Evolutionary conservation across 2,329 filamentous ascomycete genomes (phyloP).

Genomic region (Cercospora zeina): DNA sequence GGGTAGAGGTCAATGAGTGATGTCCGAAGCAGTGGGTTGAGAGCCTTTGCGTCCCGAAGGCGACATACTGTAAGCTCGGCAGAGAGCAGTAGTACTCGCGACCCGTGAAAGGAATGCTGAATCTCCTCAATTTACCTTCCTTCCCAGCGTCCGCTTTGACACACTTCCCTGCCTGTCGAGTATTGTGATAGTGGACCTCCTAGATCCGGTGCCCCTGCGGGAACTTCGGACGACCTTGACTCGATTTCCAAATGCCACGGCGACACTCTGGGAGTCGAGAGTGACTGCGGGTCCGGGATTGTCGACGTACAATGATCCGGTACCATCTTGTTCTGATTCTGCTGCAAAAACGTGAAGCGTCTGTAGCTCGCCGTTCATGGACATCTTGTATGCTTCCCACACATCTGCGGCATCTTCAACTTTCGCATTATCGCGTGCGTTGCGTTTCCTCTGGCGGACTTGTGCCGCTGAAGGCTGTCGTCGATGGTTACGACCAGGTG

Average conservation of each 20-base stretch:
- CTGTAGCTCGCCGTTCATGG: conserved; percentile 49
- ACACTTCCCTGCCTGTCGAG: conserved; percentile 24
- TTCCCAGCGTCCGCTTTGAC: conserved; percentile 9
- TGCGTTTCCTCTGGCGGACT: conserved; percentile 19
- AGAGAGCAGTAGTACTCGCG: too few relatives aligned
- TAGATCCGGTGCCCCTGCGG: conserved; percentile 21
- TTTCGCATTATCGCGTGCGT: conserved; percentile 21
- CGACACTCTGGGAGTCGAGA: conserved; percentile 65
- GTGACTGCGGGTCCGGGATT: conserved; percentile 64
- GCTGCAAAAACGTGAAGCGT: conserved; percentile 40
- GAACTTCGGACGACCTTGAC: conserved; percentile 62
- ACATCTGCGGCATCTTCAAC: conserved; percentile 34
- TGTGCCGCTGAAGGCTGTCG: conserved; percentile 15
- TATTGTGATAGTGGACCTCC: conserved; percentile 17
- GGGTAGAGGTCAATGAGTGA: not conserved
- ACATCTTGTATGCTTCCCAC: conserved; percentile 59
- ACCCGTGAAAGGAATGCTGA: too few relatives aligned
- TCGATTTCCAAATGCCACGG: conserved; percentile 69
- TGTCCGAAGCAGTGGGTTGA: not conserved
- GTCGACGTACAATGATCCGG: conserved; percentile 63
- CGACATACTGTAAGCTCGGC: too few relatives aligned
- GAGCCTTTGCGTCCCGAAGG: too few relatives aligned
- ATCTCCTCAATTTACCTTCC: conserved; percentile 14
- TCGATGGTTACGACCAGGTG: not conserved
- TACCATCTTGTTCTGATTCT: conserved; percentile 38